These are phyloP conservation scores for Pyricularia sp. DNA, from an alignment of 2,329 filamentous ascomycete species.

Conservation along the genomic window DNA sequence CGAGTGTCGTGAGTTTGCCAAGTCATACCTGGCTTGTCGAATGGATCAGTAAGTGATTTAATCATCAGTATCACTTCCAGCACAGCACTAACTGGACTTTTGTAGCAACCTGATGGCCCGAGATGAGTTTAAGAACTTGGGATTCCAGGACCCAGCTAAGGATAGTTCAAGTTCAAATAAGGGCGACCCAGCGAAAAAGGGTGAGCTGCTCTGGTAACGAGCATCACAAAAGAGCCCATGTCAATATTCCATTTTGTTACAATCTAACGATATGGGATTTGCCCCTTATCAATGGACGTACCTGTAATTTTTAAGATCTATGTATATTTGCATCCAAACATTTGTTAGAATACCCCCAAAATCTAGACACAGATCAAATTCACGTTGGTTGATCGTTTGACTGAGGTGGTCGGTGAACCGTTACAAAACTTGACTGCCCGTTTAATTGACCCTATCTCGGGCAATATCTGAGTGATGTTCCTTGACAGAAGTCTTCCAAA, in stretches of 20 bases:
- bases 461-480: not conserved
- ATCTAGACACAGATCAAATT: not conserved
- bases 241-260: not conserved
- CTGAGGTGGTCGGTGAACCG: not conserved
- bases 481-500: not conserved
- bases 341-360: not conserved
- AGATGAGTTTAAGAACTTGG: constrained; percentile 91
- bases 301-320: not conserved
- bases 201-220: constrained; percentile 23
- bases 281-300: not conserved
- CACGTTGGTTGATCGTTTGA: not conserved
- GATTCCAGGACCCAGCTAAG: constrained; percentile 46
- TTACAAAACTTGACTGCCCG: not conserved
- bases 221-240: not conserved
- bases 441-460: not conserved
- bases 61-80: not conserved
- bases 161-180: constrained; percentile 22
- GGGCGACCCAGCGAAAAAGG: constrained; percentile 19
- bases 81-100: not conserved
- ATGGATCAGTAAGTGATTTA: constrained; percentile 71
- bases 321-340: not conserved
- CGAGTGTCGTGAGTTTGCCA: constrained; percentile 76
- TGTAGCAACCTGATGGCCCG: constrained; percentile 89
- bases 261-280: not conserved
- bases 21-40: constrained; percentile 79